Evolutionary conservation across 2,329 filamentous ascomycete species (phyloP).

Genomic region (Dothiorella sarmentorum): DNA sequence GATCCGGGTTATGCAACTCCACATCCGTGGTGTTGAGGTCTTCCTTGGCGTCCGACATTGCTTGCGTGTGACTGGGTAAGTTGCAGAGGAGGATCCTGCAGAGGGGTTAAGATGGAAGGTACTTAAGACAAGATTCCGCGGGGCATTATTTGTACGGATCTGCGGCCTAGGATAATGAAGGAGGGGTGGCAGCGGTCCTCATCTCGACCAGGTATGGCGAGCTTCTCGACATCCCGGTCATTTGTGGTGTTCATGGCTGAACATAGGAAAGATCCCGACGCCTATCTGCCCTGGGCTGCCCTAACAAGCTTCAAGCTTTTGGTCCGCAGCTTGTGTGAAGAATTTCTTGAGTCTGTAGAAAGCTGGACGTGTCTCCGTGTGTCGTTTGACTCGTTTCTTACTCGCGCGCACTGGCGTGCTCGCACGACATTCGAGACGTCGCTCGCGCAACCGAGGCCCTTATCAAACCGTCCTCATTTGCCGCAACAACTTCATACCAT

Average conservation of each 20-base stretch:
- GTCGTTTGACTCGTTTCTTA: slow-evolving; percentile 4
- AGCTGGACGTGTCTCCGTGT: not conserved
- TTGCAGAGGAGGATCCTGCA: not conserved
- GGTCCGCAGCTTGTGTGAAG: not conserved
- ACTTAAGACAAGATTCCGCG: not conserved
- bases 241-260: not conserved
- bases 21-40: slow-evolving; percentile 8
- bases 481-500: not conserved
- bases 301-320: not conserved
- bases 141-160: not conserved
- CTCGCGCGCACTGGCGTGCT: slow-evolving; percentile 17
- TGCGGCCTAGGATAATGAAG: not conserved
- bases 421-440: slow-evolving; percentile 15
- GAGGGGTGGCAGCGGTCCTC: not conserved
- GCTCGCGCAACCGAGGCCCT: slow-evolving; percentile 8
- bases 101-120: not conserved
- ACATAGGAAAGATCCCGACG: not conserved
- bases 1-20: slow-evolving; percentile 1
- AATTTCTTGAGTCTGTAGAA: not conserved
- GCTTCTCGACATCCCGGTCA: not conserved
- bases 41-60: slow-evolving; percentile 5
- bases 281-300: not conserved
- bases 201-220: slow-evolving; percentile 2
- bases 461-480: not conserved
- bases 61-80: not conserved